Evolutionary conservation across 148 eudicot species (phyloP).

Genomic region (Persicaria maculosa): DNA sequence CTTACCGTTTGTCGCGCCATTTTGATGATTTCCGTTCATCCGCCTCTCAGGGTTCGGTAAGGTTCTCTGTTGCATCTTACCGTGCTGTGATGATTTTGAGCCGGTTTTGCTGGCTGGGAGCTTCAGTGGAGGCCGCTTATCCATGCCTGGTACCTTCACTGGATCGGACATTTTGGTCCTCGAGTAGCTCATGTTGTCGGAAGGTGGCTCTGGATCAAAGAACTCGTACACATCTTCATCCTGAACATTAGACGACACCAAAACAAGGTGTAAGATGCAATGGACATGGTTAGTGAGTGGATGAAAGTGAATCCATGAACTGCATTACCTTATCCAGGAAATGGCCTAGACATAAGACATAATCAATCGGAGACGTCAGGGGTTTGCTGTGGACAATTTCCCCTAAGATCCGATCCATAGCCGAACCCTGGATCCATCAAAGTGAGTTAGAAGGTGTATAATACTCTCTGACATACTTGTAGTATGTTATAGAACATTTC

Average conservation of each 20-base stretch:
- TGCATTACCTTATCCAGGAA: conserved; percentile 72
- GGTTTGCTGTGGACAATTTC: conserved; percentile 96
- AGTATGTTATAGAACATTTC: background rate
- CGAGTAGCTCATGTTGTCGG: conserved; percentile 37
- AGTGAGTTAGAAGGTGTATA: background rate
- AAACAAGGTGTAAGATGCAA: background rate
- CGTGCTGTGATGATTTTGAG: conserved; percentile 38
- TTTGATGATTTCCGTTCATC: conserved; percentile 17
- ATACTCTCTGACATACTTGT: background rate
- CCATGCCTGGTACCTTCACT: conserved; percentile 33
- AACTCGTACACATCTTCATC: conserved; percentile 93
- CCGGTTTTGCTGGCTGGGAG: conserved; percentile 38
- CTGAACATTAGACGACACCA: conserved; percentile 24
- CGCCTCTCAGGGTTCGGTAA: conserved; percentile 39
- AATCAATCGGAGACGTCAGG: conserved; percentile 81
- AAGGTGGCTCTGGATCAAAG: conserved; percentile 95
- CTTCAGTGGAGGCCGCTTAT: conserved; percentile 46
- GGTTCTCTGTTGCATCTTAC: conserved; percentile 25
- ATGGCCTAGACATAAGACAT: conserved; percentile 85
- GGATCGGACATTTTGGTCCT: conserved; percentile 50
- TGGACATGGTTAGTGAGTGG: background rate
- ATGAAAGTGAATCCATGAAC: too few species aligned
- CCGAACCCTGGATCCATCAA: conserved; percentile 58
- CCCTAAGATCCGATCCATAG: conserved; percentile 86
- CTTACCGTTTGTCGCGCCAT: background rate